These are phyloP conservation scores for Tolypocladium ovalisporum DNA, from an alignment of 2,329 filamentous ascomycete species.

Conservation along the genomic window DNA sequence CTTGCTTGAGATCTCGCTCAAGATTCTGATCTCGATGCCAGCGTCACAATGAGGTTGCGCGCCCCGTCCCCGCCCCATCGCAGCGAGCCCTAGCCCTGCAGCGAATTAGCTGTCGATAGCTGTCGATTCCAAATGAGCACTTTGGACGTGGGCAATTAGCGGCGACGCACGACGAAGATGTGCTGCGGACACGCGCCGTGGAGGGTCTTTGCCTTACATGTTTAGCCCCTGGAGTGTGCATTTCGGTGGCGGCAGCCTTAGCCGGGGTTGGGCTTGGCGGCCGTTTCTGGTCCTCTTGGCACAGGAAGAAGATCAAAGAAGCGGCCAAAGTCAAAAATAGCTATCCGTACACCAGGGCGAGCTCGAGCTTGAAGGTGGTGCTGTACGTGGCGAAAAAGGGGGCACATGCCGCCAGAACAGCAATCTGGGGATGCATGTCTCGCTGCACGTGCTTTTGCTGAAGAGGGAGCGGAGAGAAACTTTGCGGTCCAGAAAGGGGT, in stretches of 20 bases:
- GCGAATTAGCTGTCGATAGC: not conserved
- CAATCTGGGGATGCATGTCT: not conserved
- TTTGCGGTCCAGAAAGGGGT: not conserved
- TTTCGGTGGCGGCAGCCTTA: not conserved
- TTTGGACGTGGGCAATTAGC: not conserved
- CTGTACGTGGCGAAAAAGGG: not conserved
- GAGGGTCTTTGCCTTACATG: not conserved
- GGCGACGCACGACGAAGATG: not conserved
- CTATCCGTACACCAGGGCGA: too few species aligned
- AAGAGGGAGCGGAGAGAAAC: not conserved
- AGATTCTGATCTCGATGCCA: not conserved
- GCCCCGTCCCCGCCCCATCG: not conserved
- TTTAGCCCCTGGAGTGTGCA: not conserved
- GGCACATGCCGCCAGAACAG: not conserved
- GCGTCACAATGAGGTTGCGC: not conserved
- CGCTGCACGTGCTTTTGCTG: not conserved
- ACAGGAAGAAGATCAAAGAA: not conserved
- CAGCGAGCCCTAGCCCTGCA: not conserved
- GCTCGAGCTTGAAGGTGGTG: not conserved
- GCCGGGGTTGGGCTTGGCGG: not conserved
- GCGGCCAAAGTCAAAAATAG: not conserved
- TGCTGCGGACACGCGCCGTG: not conserved
- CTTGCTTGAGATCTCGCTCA: not conserved
- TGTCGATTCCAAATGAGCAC: not conserved
- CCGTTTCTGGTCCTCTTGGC: not conserved